A percentile compares a stretch with the other conserved stretches of the same genome.
phyloP scores from a whole-genome alignment of 129 eudicot genomes.

The Flaveria bidentis region DNA sequence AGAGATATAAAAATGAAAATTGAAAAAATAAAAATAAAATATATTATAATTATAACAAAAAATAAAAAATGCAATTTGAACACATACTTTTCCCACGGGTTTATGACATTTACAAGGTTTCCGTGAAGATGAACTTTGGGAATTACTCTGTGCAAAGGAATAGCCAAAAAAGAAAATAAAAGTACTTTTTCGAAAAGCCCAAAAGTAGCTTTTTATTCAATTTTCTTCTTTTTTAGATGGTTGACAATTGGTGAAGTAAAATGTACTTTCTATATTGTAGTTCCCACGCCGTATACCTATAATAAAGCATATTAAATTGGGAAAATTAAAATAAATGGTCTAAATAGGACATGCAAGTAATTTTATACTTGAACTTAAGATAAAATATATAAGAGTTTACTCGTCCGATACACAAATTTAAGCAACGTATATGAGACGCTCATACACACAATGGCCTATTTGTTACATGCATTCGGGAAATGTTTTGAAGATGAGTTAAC shows the following conservation, averaged over 20 bases:
- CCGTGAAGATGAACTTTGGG: slow-evolving; percentile 34
- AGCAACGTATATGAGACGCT: too few relatives aligned
- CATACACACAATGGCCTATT: too few relatives aligned
- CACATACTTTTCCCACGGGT: not conserved
- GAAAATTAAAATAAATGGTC: not conserved
- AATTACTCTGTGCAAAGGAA: slow-evolving; percentile 32
- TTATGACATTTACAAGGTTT: slow-evolving; percentile 37
- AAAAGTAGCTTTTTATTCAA: slow-evolving; percentile 38
- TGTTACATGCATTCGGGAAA: too few relatives aligned
- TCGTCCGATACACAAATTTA: too few relatives aligned
- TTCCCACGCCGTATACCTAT: slow-evolving; percentile 3
- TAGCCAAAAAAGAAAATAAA: slow-evolving; percentile 5
- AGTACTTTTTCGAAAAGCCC: slow-evolving; percentile 22
- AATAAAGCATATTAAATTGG: not conserved
- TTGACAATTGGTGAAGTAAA: slow-evolving; percentile 37
- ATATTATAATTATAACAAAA: not conserved
- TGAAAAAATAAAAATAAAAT: not conserved
- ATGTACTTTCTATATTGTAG: slow-evolving; percentile 6
- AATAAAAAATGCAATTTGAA: not conserved
- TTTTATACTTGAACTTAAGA: not conserved
- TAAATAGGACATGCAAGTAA: not conserved
- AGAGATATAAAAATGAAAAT: too few relatives aligned
- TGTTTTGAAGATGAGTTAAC: too few relatives aligned
- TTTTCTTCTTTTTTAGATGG: slow-evolving; percentile 30
- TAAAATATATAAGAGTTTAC: too few relatives aligned